Percentiles rank a stretch among this genome's conserved stretches.
phyloP scores from a whole-genome alignment of 768 basidiomycete species.

The Podaxis pistillaris region DNA sequence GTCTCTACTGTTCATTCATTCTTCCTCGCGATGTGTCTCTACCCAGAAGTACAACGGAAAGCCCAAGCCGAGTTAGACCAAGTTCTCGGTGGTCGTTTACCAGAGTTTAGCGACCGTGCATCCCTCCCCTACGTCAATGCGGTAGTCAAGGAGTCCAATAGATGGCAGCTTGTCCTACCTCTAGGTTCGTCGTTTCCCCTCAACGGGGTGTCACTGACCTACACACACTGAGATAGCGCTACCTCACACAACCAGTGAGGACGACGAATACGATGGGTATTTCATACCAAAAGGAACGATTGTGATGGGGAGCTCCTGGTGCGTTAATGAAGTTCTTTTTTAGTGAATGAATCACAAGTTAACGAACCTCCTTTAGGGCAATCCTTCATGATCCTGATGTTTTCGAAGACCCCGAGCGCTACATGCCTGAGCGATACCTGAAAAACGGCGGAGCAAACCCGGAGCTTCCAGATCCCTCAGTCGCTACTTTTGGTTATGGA shows the following conservation, averaged over 20 bases:
- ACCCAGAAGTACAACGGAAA: constrained; percentile 32
- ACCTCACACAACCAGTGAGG: not conserved
- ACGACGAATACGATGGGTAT: constrained; percentile 20
- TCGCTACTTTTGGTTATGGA: constrained; percentile 27
- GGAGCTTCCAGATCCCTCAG: constrained; percentile 20
- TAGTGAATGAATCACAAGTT: not conserved
- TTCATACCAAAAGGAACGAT: constrained; percentile 36
- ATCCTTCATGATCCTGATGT: constrained; percentile 24
- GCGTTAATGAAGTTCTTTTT: not conserved
- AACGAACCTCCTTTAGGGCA: constrained; percentile 18
- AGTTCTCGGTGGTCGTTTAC: constrained; percentile 34
- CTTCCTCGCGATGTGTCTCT: constrained; percentile 32
- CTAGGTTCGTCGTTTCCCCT: constrained; percentile 27
- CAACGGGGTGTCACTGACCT: constrained; percentile 16
- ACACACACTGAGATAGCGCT: not conserved
- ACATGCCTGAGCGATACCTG: constrained; percentile 28
- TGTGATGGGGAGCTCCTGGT: constrained; percentile 31
- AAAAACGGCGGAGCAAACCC: constrained; percentile 23
- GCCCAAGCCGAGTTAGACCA: constrained; percentile 37
- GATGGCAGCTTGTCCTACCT: constrained; percentile 32
- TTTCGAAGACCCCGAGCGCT: constrained; percentile 24
- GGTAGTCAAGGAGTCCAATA: constrained; percentile 32
- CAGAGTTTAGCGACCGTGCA: constrained; percentile 29
- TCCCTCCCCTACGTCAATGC: constrained; percentile 34
- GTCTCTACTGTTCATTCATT: constrained; percentile 31